phyloP scores from a whole-genome alignment of 345 rosid species.

The Clarkia xantiana region DNA sequence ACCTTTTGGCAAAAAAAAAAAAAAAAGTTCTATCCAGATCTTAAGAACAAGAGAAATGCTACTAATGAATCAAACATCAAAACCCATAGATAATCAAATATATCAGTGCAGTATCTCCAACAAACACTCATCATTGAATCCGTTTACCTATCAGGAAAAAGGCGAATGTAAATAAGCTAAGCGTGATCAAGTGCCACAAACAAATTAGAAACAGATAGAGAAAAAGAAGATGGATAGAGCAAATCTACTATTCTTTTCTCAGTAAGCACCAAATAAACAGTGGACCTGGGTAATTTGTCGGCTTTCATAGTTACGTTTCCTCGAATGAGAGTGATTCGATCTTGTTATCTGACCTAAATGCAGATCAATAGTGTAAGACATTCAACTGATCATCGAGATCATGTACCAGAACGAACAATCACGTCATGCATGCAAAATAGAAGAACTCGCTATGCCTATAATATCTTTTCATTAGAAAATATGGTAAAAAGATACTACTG shows the following conservation, averaged over 20 bases:
- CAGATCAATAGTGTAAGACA: constrained; percentile 12
- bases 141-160: constrained; percentile 56
- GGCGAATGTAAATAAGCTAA: constrained; percentile 10
- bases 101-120: constrained; percentile 97
- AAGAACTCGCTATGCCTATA: not conserved
- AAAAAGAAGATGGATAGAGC: not conserved
- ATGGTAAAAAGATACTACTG: too few species aligned
- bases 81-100: constrained; percentile 92
- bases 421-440: constrained; percentile 1
- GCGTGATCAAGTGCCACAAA: too few species aligned
- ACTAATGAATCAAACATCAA: not conserved
- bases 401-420: not conserved
- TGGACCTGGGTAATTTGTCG: constrained; percentile 95
- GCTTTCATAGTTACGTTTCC: constrained; percentile 97
- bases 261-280: not conserved
- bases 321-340: constrained; percentile 85
- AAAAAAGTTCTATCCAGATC: too few species aligned
- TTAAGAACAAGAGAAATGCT: too few species aligned
- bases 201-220: too few species aligned
- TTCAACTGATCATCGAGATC: not conserved
- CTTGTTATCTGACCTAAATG: constrained; percentile 87
- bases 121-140: constrained; percentile 94
- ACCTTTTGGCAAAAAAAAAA: too few species aligned
- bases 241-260: too few species aligned
- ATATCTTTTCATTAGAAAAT: not conserved